Base-by-base conservation (phyloP, 495 filamentous ascomycete genomes). In the Schizothecium vesticola region DNA sequence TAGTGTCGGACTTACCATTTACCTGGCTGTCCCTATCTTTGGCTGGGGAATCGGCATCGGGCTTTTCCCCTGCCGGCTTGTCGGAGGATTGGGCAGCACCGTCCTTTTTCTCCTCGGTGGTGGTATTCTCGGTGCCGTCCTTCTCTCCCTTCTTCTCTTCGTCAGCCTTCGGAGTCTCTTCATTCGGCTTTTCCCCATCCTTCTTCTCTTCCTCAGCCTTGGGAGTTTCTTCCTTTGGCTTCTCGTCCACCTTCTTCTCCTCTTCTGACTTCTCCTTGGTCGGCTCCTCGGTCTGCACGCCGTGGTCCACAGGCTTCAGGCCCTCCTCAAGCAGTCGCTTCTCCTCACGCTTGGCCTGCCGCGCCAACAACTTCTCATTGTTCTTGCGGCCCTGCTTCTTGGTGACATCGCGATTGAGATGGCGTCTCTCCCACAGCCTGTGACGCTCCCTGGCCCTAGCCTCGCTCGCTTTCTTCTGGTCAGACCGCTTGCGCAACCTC, bases 401-500 rank as follows among this genome's bases (percentile, higher is more conserved):
- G 28, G 73, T 80, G 69, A 78, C 76, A 22, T 80, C 75, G 55
- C 76, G 78, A 64, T 84, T 84, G 22, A 81, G 71, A 66, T 83
- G 82, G 3, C 81, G 76, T 76, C 76, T 82, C 75, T 84, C 81
- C 82, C 82, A 84, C 64, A 75, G 63, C 36, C 76, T 75, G n/a
- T 78, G 78, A 19, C 82, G 78, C 69, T 84, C 79, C 56, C 73
- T 72, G 72, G 76, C 74, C 29, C 82, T 81, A 7, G 79, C 80
- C 1, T 71, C 67, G 67, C 81, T 82, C 56, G 82, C 82, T 73
- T 84, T 84, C 76, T 83, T 80, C 67, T 82, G 80, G 63, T 83
- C 81, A 21, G 74, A 74, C 69, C 74, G 73, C 75, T 84, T 83
- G 71, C 82, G 80, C 31, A 82, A 74, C 69, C 77, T 86, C 82